Evolutionary conservation across 2,329 filamentous ascomycete species (phyloP), one percentile per base, ranked within the genome.

Genomic region (Ambrosiella beaveri): DNA sequence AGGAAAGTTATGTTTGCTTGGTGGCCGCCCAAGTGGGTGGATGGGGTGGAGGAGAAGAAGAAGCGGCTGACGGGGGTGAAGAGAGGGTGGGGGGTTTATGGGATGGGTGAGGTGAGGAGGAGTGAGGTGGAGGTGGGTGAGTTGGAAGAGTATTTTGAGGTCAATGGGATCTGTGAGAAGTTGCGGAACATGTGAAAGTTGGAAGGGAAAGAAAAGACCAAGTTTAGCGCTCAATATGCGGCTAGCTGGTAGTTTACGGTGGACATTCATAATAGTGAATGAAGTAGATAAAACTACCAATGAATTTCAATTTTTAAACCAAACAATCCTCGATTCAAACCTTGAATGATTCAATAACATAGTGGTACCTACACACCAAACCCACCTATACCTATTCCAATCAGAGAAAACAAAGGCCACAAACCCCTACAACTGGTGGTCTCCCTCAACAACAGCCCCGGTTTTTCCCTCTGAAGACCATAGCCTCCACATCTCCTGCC

Each of bases 401-500:
- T 27, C 27, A 27, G 27, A 27, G 27, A 27, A 27, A 27, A 27
- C 3, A 27, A 27, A 27, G 27, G 27, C 3, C 3, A 27, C 27
- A 27, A 27, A 27, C 27, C 7, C 57, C 68, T 63, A 73, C 59
- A 73, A 62, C 63, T 72, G 65, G 61, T 65, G 67, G 59, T 71
- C 68, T 45, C 66, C 65, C 56, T 64, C 64, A 61, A 61, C 63
- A 53, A 40, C 12, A 19, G 15, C 52, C 35, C 54, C 63, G 15
- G 51, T 63, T 63, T 61, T 67, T 63, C 64, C 73, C 44, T 73
- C 73, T 82, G 65, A n/a, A n/a, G n/a, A 91, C 76, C 74, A 89
- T 77, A 67, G 81, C 82, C 71, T 88, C 87, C 58, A 84, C 84
- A 73, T 96, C 90, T 62, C 89, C 90, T 58, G 95, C 90, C 72